Percentiles rank a stretch among this genome's conserved stretches.
Conservation (phyloP, 2,329 filamentous ascomycete species). For the Cadophora sp. region DNA sequence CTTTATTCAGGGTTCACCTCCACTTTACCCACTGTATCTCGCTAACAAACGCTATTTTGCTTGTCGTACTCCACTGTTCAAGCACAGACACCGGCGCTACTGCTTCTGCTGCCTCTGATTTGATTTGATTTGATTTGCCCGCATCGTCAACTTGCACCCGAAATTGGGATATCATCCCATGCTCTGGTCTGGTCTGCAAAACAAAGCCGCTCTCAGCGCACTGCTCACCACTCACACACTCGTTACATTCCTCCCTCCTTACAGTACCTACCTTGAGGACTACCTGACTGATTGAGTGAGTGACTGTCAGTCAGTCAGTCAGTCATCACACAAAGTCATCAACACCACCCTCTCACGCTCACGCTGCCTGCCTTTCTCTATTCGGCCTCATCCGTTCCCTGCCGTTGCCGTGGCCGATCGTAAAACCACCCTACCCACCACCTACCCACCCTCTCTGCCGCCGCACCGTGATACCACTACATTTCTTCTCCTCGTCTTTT, state of each 20-base stretch:
- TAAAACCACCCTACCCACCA: too few relatives aligned
- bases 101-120: not conserved
- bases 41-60: constrained; percentile 4
- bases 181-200: not conserved
- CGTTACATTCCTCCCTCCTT: too few relatives aligned
- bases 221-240: not conserved
- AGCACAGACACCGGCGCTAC: constrained; percentile 11
- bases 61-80: not conserved
- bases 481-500: not conserved
- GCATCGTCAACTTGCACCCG: not conserved
- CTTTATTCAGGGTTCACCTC: not conserved
- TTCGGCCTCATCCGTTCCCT: not conserved
- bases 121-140: constrained; percentile 8
- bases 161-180: not conserved
- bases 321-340: not conserved
- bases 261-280: not conserved
- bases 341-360: not conserved
- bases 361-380: not conserved
- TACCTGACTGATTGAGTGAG: not conserved
- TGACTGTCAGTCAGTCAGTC: not conserved
- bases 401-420: not conserved
- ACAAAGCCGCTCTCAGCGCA: not conserved
- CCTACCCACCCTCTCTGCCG: not conserved
- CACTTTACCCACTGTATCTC: constrained; percentile 2
- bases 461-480: not conserved